Base-by-base conservation (phyloP, 306 rosid genomes). In the Fragaria vesca region DNA sequence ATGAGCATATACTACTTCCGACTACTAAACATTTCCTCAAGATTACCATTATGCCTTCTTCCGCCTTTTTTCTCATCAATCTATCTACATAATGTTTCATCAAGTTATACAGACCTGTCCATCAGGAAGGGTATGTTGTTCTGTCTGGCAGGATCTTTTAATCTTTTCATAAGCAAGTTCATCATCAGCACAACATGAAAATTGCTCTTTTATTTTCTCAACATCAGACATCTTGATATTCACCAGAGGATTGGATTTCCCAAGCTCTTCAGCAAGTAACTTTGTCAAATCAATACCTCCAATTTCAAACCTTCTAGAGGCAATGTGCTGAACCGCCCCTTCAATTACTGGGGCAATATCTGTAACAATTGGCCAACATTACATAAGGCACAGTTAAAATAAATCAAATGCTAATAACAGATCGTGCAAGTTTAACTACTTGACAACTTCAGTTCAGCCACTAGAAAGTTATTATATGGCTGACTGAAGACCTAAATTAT, bases 271-370 rank as follows among this genome's bases (percentile, higher is more conserved):
- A 72, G 95, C 93, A 74, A 94, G 92, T 84, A 89, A 83, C 80
- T 84, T 89, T 43, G 97, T 92, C 84, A 94, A 89, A 85, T 94
- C 98, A 58, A 65, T 54, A 26, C 98, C 98, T 84, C 98, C 98
- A 85, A 92, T 83, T 84, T 94, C 98, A 90, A 94, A 89, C 86
- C 98, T 90, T 82, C 92, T 89, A 12, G 97, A 94, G 57, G 97
- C 97, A 86, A 94, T 94, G 88, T 92, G 98, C 82, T 94, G 97
- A 80, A 94, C 98, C 13, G 98, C 98, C 83, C 98, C 98, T 89
- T 92, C 98, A 87, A 94, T 82, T 57, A 94, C 97, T 21, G 98
- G 98, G 24, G 98, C 97, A 87, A 94, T 94, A 83, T 94, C 98
- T 94, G 86, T 77, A 57, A 87, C 4, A 69, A 20, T 8, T 72